Base-by-base conservation (phyloP, 164 flowering plant genomes). In the Protea cynaroides region DNA sequence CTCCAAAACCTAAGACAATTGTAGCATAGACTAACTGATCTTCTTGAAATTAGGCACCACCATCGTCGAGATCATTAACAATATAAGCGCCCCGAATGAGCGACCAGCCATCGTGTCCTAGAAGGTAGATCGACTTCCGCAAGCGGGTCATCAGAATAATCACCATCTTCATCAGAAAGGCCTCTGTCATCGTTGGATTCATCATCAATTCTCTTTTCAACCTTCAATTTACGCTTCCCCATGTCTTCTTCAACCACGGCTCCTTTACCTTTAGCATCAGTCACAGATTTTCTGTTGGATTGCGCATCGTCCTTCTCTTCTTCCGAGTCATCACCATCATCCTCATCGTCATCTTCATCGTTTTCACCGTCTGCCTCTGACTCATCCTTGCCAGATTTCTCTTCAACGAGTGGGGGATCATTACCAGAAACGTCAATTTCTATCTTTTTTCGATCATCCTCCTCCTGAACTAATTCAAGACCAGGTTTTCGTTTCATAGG, bases 51-150 rank as follows among this genome's bases (percentile, higher is more conserved):
- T 47, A 72, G 38, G 75, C 83, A 51, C 77, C 80, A 14, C 78
- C 78, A 4, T 63, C 72, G 24, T 69, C 72, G 36, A 56, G 9
- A 63, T 77, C 80, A 59, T 72, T 71, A 17, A 81, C 73, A 56
- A 81, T 65, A 57, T 63, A 70, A n/a, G 79, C 66, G 0, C 91
- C n/a, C 95, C 6, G 86, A 82, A 24, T 64, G 79, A 14, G 70
- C 63, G 34, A 50, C 75, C 46, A 78, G 63, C 63, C 89, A 66
- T 59, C 97, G 71, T 54, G 96, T 91, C 76, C 97, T 79, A 1
- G 90, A 84, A 8, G 96, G 92, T 19, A 91, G 83, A 80, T 91
- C 97, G 57, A 91, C 96, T 74, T 91, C 97, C 1, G 87, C 84
- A 9, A 91, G 78, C 2, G 93, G 97, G 78, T 91, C 97, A 25